Conservation (phyloP, 2,329 filamentous ascomycete species). For the Neonectria neomacrospora region DNA sequence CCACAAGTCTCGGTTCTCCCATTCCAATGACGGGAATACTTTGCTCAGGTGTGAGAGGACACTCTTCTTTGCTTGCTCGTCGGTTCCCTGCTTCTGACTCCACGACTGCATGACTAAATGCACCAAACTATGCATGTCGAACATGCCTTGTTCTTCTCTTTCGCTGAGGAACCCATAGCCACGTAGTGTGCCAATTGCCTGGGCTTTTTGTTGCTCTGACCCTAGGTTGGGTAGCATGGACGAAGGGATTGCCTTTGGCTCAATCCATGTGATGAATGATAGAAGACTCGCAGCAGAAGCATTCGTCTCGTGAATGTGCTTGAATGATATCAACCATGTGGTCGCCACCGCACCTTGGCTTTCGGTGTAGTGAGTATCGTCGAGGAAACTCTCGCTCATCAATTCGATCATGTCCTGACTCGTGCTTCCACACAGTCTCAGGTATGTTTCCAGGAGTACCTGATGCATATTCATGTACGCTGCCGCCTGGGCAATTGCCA, state of each 20-base stretch:
- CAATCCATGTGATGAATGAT: constrained; percentile 55
- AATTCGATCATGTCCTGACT: constrained; percentile 44
- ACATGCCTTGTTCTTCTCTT: constrained; percentile 41
- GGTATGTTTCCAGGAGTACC: constrained; percentile 46
- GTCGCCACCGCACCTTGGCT: constrained; percentile 51
- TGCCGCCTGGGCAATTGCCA: constrained; percentile 53
- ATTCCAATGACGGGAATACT: constrained; percentile 4
- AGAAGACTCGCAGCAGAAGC: constrained; percentile 50
- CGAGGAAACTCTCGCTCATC: constrained; percentile 45
- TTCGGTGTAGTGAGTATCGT: constrained; percentile 47
- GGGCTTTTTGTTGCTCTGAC: constrained; percentile 35
- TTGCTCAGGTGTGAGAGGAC: not conserved
- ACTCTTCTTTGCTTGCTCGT: not conserved
- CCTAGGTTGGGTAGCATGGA: constrained; percentile 46
- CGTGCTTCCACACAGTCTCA: constrained; percentile 46
- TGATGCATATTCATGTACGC: constrained; percentile 53
- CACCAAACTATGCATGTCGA: constrained; percentile 54
- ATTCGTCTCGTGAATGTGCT: constrained; percentile 48
- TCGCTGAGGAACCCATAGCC: constrained; percentile 48
- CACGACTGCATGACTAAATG: constrained; percentile 48
- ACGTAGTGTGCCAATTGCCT: constrained; percentile 48
- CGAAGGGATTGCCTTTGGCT: constrained; percentile 53
- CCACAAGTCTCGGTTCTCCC: constrained; percentile 24
- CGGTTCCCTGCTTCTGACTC: constrained; percentile 25
- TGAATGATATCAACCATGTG: constrained; percentile 56